Evolutionary conservation across 2,329 filamentous ascomycete genomes (phyloP).

Genomic region (Pyrenophora teres): DNA sequence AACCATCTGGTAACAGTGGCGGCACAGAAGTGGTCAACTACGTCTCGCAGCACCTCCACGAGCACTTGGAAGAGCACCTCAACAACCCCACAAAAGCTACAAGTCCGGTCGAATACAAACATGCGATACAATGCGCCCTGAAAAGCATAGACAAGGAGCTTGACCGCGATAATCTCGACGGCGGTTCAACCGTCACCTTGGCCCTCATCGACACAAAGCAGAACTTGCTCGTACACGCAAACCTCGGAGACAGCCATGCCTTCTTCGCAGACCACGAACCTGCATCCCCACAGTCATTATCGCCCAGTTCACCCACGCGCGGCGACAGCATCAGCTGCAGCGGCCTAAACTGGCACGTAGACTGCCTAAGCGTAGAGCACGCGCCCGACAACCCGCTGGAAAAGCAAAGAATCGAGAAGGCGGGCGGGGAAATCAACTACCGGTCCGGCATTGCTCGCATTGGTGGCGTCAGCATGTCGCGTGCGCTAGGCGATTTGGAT

Average conservation of each 20-base stretch:
- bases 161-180: conserved; percentile 21
- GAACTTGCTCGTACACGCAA: conserved; percentile 26
- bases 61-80: conserved; percentile 26
- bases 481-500: conserved; percentile 29
- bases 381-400: conserved; percentile 24
- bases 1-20: conserved; percentile 17
- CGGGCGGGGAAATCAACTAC: conserved; percentile 30
- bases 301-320: conserved; percentile 5
- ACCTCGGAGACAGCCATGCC: conserved; percentile 32
- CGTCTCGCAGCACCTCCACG: conserved; percentile 20
- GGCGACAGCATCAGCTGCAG: conserved; percentile 3
- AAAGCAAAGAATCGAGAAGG: conserved; percentile 28
- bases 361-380: conserved; percentile 26
- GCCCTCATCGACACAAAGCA: conserved; percentile 29
- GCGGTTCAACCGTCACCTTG: conserved; percentile 31
- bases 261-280: conserved; percentile 22
- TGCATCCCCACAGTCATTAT: conserved; percentile 5
- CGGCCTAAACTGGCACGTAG: conserved; percentile 22
- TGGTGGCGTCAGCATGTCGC: conserved; percentile 34
- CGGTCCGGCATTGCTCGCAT: conserved; percentile 27
- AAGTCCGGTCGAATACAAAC: conserved; percentile 25
- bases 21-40: conserved; percentile 27
- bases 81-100: conserved; percentile 14
- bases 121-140: conserved; percentile 29
- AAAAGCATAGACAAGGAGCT: conserved; percentile 25